A percentile compares a stretch with the other conserved stretches of the same genome.
Conservation (phyloP, 129 eudicot genomes). For the Cynara cardunculus region DNA sequence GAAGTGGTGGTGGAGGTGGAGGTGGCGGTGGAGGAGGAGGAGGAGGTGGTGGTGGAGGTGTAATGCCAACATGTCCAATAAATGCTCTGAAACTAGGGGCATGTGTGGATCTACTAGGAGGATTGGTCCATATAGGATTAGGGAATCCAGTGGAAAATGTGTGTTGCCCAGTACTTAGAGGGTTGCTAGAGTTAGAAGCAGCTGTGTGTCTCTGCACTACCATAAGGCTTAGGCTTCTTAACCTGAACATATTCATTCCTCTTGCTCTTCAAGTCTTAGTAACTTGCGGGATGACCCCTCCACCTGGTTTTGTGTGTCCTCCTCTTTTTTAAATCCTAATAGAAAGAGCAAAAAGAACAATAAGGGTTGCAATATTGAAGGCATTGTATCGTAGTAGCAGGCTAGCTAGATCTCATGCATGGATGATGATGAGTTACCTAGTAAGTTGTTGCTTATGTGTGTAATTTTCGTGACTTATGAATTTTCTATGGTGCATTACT, state of each 20-base stretch:
- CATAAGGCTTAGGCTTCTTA: slow-evolving; percentile 77
- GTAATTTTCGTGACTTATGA: slow-evolving; percentile 8
- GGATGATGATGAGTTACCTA: not conserved
- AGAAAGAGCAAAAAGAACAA: not conserved
- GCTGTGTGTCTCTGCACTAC: slow-evolving; percentile 90
- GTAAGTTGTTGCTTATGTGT: slow-evolving; percentile 1
- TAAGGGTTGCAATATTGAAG: slow-evolving; percentile 11
- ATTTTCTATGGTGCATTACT: not conserved
- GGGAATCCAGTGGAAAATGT: slow-evolving; percentile 68
- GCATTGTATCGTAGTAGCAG: slow-evolving; percentile 3
- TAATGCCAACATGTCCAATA: slow-evolving; percentile 68
- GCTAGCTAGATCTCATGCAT: not conserved
- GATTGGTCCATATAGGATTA: slow-evolving; percentile 77
- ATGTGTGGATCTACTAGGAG: slow-evolving; percentile 82
- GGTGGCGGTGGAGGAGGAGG: slow-evolving; percentile 25
- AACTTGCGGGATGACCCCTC: slow-evolving; percentile 77
- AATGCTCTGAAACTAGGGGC: slow-evolving; percentile 81
- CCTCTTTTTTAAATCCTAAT: slow-evolving; percentile 31
- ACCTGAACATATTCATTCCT: slow-evolving; percentile 74
- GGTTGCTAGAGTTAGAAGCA: slow-evolving; percentile 90
- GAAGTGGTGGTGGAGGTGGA: slow-evolving; percentile 27
- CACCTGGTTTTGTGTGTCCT: slow-evolving; percentile 91
- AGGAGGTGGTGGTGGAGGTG: slow-evolving; percentile 38
- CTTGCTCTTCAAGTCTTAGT: slow-evolving; percentile 68
- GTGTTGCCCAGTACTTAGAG: slow-evolving; percentile 86